Evolutionary conservation across 2,329 filamentous ascomycete species (phyloP).

Genomic region (Sclerotinia sclerotiorum): DNA sequence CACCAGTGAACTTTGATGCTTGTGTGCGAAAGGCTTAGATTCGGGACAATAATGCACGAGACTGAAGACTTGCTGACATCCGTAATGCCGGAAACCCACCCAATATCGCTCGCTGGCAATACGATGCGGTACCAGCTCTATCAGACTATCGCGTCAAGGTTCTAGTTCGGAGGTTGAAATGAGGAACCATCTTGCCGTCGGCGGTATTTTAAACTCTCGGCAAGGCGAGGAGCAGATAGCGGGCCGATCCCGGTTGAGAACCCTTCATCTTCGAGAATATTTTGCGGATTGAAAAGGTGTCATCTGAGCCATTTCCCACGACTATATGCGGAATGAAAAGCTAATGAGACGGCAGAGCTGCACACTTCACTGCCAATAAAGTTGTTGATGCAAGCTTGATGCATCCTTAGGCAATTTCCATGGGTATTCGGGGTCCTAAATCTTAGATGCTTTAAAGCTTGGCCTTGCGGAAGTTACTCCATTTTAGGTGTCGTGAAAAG

Average conservation of each 20-base stretch:
- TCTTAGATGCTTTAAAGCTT: background rate
- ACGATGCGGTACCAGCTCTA: background rate
- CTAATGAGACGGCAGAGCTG: constrained; percentile 11
- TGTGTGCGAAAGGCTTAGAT: background rate
- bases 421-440: background rate
- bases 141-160: background rate
- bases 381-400: constrained; percentile 5
- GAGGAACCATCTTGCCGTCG: background rate
- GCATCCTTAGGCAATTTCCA: background rate
- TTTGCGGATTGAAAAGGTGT: constrained; percentile 1
- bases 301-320: background rate
- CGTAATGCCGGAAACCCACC: background rate
- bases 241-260: constrained; percentile 1
- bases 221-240: background rate
- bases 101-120: background rate
- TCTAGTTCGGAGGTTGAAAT: background rate
- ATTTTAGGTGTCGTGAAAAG: background rate
- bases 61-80: background rate
- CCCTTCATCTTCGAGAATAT: background rate
- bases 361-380: constrained; percentile 1
- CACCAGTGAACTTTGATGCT: background rate
- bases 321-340: background rate
- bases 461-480: background rate
- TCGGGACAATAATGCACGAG: background rate
- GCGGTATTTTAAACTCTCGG: background rate